Evolutionary conservation across 2,329 filamentous ascomycete species (phyloP).

Genomic region (Leptographium galeiforme): DNA sequence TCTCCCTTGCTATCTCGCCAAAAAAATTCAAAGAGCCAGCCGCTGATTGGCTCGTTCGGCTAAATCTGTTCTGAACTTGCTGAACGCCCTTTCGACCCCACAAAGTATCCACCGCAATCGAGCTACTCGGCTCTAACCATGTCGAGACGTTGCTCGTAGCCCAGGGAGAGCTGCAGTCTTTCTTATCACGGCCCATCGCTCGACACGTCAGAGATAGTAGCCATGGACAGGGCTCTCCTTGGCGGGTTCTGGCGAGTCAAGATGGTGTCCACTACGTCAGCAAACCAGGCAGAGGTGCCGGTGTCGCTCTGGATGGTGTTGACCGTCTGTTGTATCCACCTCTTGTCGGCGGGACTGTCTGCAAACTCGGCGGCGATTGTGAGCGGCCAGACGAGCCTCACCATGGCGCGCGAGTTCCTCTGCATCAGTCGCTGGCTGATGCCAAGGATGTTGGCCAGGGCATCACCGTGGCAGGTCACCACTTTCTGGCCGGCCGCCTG

Average conservation of each 20-base stretch:
- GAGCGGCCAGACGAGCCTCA: background rate
- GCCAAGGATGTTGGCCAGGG: background rate
- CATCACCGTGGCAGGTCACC: background rate
- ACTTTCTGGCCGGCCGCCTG: background rate
- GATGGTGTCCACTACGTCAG: background rate
- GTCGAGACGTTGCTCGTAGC: background rate
- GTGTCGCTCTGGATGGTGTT: background rate
- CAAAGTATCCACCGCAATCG: background rate
- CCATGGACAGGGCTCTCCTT: background rate
- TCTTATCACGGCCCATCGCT: background rate
- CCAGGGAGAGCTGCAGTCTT: background rate
- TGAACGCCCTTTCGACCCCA: background rate
- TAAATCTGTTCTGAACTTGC: background rate
- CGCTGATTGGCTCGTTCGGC: background rate
- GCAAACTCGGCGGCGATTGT: background rate
- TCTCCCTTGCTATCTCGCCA: background rate
- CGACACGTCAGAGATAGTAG: background rate
- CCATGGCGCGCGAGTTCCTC: background rate
- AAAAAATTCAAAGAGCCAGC: background rate
- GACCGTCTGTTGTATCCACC: background rate
- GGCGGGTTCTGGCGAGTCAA: background rate
- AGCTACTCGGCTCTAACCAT: background rate
- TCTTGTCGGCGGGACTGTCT: background rate
- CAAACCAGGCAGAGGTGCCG: background rate
- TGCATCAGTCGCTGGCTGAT: background rate